Conservation (phyloP, 78 protist genomes). For the Planoprotostelium fungivorum region DNA sequence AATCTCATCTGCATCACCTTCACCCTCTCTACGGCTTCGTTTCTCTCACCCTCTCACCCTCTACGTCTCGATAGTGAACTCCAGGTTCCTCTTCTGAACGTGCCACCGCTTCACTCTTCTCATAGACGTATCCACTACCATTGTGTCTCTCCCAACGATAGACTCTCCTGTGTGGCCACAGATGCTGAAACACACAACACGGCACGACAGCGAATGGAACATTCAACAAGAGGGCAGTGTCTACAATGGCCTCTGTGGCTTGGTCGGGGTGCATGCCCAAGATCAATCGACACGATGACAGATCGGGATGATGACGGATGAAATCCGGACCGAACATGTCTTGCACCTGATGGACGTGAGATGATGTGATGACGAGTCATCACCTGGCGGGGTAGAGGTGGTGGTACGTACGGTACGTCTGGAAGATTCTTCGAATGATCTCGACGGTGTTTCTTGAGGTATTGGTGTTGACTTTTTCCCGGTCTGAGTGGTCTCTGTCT, state of each 20-base stretch:
- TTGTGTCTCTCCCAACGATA: too few relatives aligned
- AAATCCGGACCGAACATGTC: neutral
- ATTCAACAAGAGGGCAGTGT: neutral
- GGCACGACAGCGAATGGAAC: neutral
- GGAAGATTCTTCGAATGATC: neutral
- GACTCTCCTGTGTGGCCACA: neutral
- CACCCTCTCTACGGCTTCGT: neutral
- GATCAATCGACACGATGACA: neutral
- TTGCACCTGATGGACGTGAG: neutral
- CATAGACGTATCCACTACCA: neutral
- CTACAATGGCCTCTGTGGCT: conserved; percentile 2
- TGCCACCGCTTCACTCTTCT: neutral
- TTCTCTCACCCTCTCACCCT: neutral
- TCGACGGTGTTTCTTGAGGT: neutral
- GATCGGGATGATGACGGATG: neutral
- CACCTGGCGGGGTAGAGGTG: neutral
- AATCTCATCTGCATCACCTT: neutral
- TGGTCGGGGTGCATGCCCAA: neutral
- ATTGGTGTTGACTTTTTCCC: neutral
- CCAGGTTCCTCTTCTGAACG: neutral
- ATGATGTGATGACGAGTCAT: neutral
- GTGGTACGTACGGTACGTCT: neutral
- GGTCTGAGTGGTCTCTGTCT: neutral
- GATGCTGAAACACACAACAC: neutral
- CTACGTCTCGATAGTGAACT: neutral